These are phyloP conservation scores for Amorphotheca resinae DNA, from an alignment of 495 filamentous ascomycete genomes.

Conservation along the genomic window DNA sequence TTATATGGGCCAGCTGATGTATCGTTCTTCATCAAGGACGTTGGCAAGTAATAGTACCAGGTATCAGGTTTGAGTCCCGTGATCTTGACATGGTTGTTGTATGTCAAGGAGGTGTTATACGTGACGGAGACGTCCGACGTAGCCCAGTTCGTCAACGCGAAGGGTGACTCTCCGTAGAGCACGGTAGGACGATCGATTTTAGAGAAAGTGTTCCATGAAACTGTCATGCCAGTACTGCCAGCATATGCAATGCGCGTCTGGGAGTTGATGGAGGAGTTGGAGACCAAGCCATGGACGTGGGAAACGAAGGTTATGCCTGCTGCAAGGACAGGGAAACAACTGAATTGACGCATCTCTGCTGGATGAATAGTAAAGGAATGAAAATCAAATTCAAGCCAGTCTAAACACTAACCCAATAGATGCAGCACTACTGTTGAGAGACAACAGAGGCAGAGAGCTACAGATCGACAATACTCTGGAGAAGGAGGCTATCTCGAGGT, in stretches of 20 bases:
- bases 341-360: no score
- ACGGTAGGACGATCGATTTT: background rate
- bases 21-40: background rate
- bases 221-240: background rate
- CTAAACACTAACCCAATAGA: no score
- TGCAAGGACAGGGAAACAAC: no score
- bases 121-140: conserved; percentile 32
- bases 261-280: background rate
- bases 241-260: background rate
- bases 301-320: no score
- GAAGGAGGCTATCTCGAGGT: no score
- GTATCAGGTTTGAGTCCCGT: conserved; percentile 32
- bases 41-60: conserved; percentile 35
- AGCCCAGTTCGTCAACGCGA: conserved; percentile 2
- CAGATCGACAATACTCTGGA: no score
- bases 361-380: no score
- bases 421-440: no score
- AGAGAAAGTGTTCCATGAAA: background rate
- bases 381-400: no score
- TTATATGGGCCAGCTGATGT: conserved; percentile 13
- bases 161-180: background rate
- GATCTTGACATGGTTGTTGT: conserved; percentile 35
- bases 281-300: no score
- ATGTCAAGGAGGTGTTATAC: conserved; percentile 38
- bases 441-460: no score